Conservation (phyloP, 192 early-diverging fungal genomes). For the Backusella luteola region DNA sequence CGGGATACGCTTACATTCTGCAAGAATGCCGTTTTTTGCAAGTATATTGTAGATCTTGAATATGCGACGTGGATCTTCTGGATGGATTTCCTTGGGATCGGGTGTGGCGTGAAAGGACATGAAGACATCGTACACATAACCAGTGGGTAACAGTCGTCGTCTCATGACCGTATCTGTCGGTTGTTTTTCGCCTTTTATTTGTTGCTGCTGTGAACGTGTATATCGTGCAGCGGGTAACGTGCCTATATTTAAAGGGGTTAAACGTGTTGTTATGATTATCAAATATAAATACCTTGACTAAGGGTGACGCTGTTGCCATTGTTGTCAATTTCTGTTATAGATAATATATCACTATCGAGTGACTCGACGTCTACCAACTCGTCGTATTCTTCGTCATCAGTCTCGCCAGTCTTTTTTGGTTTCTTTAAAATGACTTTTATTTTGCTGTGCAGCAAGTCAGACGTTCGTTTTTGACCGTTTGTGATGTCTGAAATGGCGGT, state of each 20-base stretch:
- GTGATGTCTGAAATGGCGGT: background rate
- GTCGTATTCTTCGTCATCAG: background rate
- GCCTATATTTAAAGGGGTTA: background rate
- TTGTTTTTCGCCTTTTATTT: background rate
- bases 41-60: constrained; percentile 63
- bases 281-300: background rate
- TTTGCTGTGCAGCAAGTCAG: background rate
- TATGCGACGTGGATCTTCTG: constrained; percentile 72
- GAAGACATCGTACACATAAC: constrained; percentile 59
- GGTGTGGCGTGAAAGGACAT: constrained; percentile 63
- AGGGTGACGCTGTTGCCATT: background rate
- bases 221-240: background rate
- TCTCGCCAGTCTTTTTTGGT: background rate
- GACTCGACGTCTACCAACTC: background rate
- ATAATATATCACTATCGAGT: background rate
- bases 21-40: constrained; percentile 41
- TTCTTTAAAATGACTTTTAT: background rate
- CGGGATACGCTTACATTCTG: constrained; percentile 43
- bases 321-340: background rate
- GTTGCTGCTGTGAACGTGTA: background rate
- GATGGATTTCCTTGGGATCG: constrained; percentile 61
- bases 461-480: background rate
- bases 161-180: background rate
- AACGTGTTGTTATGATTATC: background rate
- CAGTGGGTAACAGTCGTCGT: constrained; percentile 28